Evolutionary conservation across 192 early-diverging fungal genomes (phyloP), one percentile per base, ranked within the genome.

Genomic region (Chytriomyces hyalinus): DNA sequence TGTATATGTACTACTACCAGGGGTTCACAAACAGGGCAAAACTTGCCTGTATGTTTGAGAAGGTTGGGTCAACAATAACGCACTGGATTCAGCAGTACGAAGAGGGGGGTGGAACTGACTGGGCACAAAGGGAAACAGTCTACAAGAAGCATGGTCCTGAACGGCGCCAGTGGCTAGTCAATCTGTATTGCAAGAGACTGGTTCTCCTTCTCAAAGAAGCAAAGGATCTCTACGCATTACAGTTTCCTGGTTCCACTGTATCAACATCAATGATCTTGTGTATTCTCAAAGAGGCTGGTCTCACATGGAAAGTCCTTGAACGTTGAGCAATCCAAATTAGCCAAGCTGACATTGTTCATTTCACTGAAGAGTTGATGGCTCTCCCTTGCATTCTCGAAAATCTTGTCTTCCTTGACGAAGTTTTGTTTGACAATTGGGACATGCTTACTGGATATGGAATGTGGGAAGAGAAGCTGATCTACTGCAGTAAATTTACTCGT

Each of bases 401-500:
- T n/a, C 24, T 80, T 5, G 61, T 80, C 17, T 80, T 80, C 62
- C 62, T 80, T 46, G 79, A 80, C 22, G 74, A 77, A 77, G 74
- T 76, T 6, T 76, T 51, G 5, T 77, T 80, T 62, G 74, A 80
- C 47, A 80, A 70, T 20, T 6, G 79, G 44, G 79, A 72, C 28
- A 76, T 80, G 73, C 43, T 75, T 10, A 1, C 67, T 7, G 79
- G 79, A 46, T 80, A 80, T 50, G 50, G 45, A 13, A 36, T 76
- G 5, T 63, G 60, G 47, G 74, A 73, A 9, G 43, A 77, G 48
- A 53, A 44, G 20, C 43, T 77, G 6, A 43, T 76, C 51, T 26
- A 48, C 26, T 7, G 67, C 47, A 67, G 79, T 2, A 51, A 80
- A 15, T 80, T 76, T 49, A 50, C 22, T 26, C 61, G 74, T 13